Evolutionary conservation across 768 basidiomycete genomes (phyloP).

Genomic region (Auriscalpium orientale): DNA sequence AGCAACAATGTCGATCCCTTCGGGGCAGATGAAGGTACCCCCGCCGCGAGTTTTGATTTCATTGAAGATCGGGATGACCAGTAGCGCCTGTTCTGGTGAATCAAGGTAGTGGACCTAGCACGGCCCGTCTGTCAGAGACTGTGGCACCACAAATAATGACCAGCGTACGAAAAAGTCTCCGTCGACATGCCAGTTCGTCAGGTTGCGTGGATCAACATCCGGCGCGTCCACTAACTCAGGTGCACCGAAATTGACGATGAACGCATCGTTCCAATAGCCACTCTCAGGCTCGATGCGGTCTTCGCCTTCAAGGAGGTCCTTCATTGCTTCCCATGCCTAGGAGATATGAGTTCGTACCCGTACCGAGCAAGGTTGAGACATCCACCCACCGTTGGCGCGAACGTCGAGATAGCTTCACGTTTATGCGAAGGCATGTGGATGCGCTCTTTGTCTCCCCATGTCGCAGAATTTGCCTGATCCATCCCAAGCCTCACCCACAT

Average conservation of each 20-base stretch:
- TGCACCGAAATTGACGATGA: constrained; percentile 56
- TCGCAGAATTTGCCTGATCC: constrained; percentile 45
- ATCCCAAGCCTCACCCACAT: constrained; percentile 46
- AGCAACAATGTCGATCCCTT: constrained; percentile 43
- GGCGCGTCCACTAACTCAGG: constrained; percentile 31
- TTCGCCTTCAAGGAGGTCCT: constrained; percentile 52
- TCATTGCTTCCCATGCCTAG: constrained; percentile 54
- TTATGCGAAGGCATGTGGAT: constrained; percentile 50
- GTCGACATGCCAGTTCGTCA: constrained; percentile 61
- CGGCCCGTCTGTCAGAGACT: not conserved
- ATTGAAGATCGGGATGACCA: constrained; percentile 55
- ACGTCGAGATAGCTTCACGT: constrained; percentile 36
- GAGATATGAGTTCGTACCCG: not conserved
- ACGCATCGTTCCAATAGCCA: constrained; percentile 48
- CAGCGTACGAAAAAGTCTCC: constrained; percentile 46
- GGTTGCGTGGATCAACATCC: constrained; percentile 31
- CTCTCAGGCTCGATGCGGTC: constrained; percentile 45
- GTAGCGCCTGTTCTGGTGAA: constrained; percentile 56
- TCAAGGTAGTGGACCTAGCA: constrained; percentile 50
- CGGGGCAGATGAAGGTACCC: constrained; percentile 52
- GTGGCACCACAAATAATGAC: too few species aligned
- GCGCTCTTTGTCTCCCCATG: constrained; percentile 41
- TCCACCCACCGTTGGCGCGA: constrained; percentile 41
- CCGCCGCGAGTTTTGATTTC: constrained; percentile 49
- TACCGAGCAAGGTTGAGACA: not conserved